Base-by-base conservation (phyloP, 192 early-diverging fungal species). In the Coemansia nantahalensis region DNA sequence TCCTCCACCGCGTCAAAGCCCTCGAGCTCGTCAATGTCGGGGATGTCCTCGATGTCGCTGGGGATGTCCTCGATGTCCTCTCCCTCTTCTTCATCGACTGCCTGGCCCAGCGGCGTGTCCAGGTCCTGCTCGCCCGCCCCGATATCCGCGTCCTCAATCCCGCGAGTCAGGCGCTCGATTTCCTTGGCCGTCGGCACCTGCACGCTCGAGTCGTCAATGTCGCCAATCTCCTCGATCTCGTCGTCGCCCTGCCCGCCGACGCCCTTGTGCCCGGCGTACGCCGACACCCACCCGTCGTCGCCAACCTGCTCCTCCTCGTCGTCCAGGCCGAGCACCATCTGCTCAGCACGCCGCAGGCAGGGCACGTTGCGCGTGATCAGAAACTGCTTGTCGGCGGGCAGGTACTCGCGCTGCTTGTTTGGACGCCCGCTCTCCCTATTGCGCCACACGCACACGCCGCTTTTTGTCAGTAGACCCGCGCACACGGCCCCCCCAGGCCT, bases 281-380 rank as follows among this genome's bases (percentile, higher is more conserved):
- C 91, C 35, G 88, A 84, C 36, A 94, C 84, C 93, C 93, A 96
- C 1, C 79, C 79, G 38, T 86, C 88, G 21, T 88, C 88, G 36
- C 68, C 84, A 17, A 83, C 82, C 24, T 78, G 71, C 47, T 85
- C 87, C 19, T 79, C 80, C 35, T 68, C 79, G 18, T 63, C 62
- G 44, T 65, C 62, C 28, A 68, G 39, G 3, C 67, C 73, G 41
- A 59, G 49, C 16, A 56, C 36, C 66, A 77, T 77, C 45, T 68
- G 65, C 41, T 69, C 66, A 5, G 78, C 90, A 82, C 95, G 82
- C 23, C 85, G 82, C 56, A 94, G 68, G 63, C 92, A 99, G 1
- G 95, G 95, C 5, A 99, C 89, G 66, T 94, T 95, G 55, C 90
- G 80, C 26, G 95, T 99, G 28, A 95, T 87, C 61, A 99, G 77